These are phyloP conservation scores for Chaetomiaceae sp. DNA, from an alignment of 2,329 filamentous ascomycete genomes.

Conservation along the genomic window DNA sequence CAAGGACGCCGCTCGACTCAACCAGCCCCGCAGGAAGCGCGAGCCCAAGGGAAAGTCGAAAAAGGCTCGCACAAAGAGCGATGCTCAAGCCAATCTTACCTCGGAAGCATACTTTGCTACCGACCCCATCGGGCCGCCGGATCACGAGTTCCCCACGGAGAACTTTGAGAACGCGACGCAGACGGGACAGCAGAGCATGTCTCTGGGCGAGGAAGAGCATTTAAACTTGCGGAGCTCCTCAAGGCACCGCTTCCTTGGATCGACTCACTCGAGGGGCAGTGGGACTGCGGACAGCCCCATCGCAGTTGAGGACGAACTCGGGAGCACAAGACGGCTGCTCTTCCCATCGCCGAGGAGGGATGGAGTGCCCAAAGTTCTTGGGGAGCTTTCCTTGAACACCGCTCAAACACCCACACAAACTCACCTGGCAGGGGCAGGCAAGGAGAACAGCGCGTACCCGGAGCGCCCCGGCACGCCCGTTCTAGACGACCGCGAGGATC, in stretches of 20 bases:
- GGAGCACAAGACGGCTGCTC: slow-evolving; percentile 61
- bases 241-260: slow-evolving; percentile 36
- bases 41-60: slow-evolving; percentile 38
- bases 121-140: slow-evolving; percentile 46
- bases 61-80: slow-evolving; percentile 46
- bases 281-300: slow-evolving; percentile 56
- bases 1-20: slow-evolving; percentile 51
- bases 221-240: slow-evolving; percentile 32
- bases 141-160: slow-evolving; percentile 29
- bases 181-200: slow-evolving; percentile 15
- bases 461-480: slow-evolving; percentile 28
- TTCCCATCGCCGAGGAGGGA: slow-evolving; percentile 73
- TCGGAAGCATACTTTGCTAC: slow-evolving; percentile 53
- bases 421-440: slow-evolving; percentile 32
- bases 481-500: slow-evolving; percentile 35
- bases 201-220: slow-evolving; percentile 26
- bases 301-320: slow-evolving; percentile 46
- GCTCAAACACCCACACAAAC: slow-evolving; percentile 40
- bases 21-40: slow-evolving; percentile 48
- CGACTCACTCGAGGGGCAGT: slow-evolving; percentile 50
- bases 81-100: slow-evolving; percentile 40
- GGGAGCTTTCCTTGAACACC: slow-evolving; percentile 51
- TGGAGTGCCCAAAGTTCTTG: slow-evolving; percentile 56
- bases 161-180: slow-evolving; percentile 21
- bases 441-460: slow-evolving; percentile 38